Base-by-base conservation (phyloP, 306 rosid genomes). In the Lagenaria siceraria region DNA sequence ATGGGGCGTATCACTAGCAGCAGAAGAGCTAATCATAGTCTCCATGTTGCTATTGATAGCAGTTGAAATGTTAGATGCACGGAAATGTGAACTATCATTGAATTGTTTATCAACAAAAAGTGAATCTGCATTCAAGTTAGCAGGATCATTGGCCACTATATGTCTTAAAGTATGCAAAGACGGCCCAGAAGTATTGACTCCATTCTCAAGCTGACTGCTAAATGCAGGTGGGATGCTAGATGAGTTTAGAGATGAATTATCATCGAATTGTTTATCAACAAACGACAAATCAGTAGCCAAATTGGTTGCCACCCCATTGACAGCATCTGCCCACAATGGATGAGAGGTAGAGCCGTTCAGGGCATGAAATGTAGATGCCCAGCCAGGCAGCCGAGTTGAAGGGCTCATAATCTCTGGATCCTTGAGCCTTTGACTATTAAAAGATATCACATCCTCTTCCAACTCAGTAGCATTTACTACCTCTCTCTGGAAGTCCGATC, bases 371-470 rank as follows among this genome's bases (percentile, higher is more conserved):
- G 84, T 78, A 77, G 79, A 77, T 11, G 88, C 76, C 49, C 88
- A 78, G 53, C 78, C 80, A 36, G 88, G 85, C 81, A 86, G 70
- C 85, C 83, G 87, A 46, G 89, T 78, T 22, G 90, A 80, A 79
- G 53, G 84, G 80, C 80, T 82, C 78, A 85, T 60, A 81, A 89
- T 86, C 85, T 91, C 97, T 63, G 95, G 97, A 84, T 90, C 98
- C 85, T 87, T 91, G 22, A 84, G 93, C 77, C 98, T 84, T 77
- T 87, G 91, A 82, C 85, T 88, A 77, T 88, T 93, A 80, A 92
- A 91, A 80, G 88, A 84, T 77, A 84, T 78, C 62, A 86, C 83
- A 81, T 92, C 96, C 74, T 91, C 98, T 79, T 94, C 98, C 71
- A 89, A 82, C 79, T 87, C 90, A 75, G 81, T 80, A 46, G 72